phyloP scores from a whole-genome alignment of 1,284 basidiomycete genomes.

The Termitomyces sp. region DNA sequence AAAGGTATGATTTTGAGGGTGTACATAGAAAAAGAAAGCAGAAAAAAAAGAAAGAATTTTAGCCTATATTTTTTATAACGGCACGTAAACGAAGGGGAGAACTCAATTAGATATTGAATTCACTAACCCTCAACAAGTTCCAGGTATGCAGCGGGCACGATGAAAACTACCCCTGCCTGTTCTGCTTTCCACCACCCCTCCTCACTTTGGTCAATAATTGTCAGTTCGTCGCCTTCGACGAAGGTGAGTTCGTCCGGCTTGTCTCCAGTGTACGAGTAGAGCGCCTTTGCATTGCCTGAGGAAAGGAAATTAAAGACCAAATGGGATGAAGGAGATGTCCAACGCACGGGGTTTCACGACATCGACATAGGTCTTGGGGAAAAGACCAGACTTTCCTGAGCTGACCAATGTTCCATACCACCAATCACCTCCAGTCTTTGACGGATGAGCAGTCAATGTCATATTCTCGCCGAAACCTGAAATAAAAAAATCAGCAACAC shows the following conservation, averaged over 20 bases:
- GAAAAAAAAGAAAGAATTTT: conserved; percentile 53
- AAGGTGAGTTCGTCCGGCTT: conserved; percentile 81
- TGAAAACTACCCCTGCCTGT: conserved; percentile 74
- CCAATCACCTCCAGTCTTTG: conserved; percentile 85
- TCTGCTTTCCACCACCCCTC: conserved; percentile 94
- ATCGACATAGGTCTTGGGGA: conserved; percentile 88
- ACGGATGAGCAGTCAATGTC: conserved; percentile 77
- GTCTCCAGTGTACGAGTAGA: conserved; percentile 71
- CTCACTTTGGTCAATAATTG: conserved; percentile 77
- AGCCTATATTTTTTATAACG: conserved; percentile 60
- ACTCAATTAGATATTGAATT: conserved; percentile 45
- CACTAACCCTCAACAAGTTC: conserved; percentile 85
- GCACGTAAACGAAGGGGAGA: conserved; percentile 51
- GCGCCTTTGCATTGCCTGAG: conserved; percentile 58
- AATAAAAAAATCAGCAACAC: conserved; percentile 9
- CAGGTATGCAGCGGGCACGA: conserved; percentile 87
- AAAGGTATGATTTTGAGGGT: conserved; percentile 25
- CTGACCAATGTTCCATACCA: conserved; percentile 82
- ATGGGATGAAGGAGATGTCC: background rate
- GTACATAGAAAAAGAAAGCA: conserved; percentile 28
- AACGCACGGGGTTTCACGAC: conserved; percentile 62
- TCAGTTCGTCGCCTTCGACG: conserved; percentile 69
- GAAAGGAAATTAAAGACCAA: conserved; percentile 4
- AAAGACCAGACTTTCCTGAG: conserved; percentile 75
- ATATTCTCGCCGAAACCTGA: conserved; percentile 81